These are phyloP conservation scores for Xylaria hypoxylon DNA, from an alignment of 2,329 filamentous ascomycete genomes.

Conservation along the genomic window DNA sequence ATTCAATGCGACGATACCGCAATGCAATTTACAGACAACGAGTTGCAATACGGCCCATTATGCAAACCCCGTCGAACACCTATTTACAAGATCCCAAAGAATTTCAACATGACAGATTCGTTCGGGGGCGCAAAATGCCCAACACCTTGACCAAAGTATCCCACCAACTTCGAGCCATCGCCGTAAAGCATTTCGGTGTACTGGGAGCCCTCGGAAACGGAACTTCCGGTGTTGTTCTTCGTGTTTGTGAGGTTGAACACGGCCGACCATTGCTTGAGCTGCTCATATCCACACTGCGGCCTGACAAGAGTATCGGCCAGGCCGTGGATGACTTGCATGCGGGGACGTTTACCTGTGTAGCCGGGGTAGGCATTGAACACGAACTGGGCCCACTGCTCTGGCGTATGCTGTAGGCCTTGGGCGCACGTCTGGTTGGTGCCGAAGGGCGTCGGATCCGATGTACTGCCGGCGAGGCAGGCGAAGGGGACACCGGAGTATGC, in stretches of 20 bases:
- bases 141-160: conserved; percentile 36
- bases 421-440: conserved; percentile 40
- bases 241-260: conserved; percentile 29
- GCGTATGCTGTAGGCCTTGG: conserved; percentile 37
- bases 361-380: conserved; percentile 52
- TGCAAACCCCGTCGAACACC: neutral
- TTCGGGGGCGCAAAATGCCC: conserved; percentile 35
- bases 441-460: conserved; percentile 33
- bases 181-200: conserved; percentile 38
- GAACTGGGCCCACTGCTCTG: conserved; percentile 49
- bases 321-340: conserved; percentile 53
- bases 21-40: too few species aligned
- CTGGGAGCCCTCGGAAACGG: conserved; percentile 30
- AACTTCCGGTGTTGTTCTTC: conserved; percentile 30
- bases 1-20: too few species aligned
- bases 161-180: conserved; percentile 33
- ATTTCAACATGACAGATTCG: conserved; percentile 34
- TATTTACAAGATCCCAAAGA: conserved; percentile 27
- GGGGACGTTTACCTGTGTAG: conserved; percentile 51
- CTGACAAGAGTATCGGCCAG: conserved; percentile 50
- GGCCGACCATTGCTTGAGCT: conserved; percentile 45
- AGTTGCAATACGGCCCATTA: too few species aligned
- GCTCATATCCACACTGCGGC: conserved; percentile 44
- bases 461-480: conserved; percentile 38
- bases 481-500: conserved; percentile 23